A percentile compares a stretch with the other conserved stretches of the same genome.
phyloP scores from a whole-genome alignment of 1,284 basidiomycete species.

The Neolentinus lepideus region DNA sequence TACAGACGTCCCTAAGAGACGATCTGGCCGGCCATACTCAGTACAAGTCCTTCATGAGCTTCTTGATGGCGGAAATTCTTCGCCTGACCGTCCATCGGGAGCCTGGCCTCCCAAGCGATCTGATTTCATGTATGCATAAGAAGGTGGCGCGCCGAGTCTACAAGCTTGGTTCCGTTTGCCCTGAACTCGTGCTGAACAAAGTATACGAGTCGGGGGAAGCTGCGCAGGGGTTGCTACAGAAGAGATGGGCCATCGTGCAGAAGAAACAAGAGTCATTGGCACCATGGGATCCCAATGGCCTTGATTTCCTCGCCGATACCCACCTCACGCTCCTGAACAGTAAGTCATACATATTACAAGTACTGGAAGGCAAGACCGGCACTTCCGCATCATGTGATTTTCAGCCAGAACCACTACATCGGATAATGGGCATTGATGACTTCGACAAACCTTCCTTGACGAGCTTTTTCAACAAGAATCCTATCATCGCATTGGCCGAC shows the following conservation, averaged over 20 bases:
- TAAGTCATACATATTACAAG: neutral
- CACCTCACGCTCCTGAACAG: conserved; percentile 1
- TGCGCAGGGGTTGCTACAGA: neutral
- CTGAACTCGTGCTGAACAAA: neutral
- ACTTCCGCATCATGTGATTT: neutral
- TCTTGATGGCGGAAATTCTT: conserved; percentile 3
- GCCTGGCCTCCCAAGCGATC: conserved; percentile 5
- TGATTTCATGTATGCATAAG: conserved; percentile 5
- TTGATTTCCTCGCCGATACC: conserved; percentile 1
- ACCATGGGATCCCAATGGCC: conserved; percentile 1
- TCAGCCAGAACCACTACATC: neutral
- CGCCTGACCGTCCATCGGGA: neutral
- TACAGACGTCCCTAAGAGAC: conserved; percentile 32
- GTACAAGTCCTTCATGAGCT: conserved; percentile 9
- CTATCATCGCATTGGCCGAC: neutral
- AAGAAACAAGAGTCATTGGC: conserved; percentile 1
- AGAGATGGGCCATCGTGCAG: conserved; percentile 1
- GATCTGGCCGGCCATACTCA: neutral
- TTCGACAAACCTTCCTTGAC: neutral
- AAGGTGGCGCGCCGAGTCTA: conserved; percentile 6
- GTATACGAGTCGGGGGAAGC: neutral
- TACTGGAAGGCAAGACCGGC: neutral
- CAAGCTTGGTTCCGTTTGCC: conserved; percentile 4
- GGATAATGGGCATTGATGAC: neutral
- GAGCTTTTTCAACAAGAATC: neutral